A percentile compares a stretch with the other conserved stretches of the same genome.
Evolutionary conservation across 805 yeast genomes (phyloP).

Genomic region (Naumovozyma dairenensis): DNA sequence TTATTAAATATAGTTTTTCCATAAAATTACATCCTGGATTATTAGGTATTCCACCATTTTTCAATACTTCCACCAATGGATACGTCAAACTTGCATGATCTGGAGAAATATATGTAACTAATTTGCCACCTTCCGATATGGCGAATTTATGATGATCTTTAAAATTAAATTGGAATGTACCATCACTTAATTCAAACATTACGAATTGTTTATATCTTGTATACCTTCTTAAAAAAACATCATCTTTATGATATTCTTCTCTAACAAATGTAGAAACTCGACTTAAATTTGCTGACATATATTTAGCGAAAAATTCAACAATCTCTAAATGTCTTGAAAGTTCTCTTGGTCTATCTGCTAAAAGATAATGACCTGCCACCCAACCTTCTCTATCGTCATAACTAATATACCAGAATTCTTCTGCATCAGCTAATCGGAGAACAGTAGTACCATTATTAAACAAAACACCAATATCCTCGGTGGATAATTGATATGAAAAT

Average conservation of each 20-base stretch:
- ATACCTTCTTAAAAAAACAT: slow-evolving; percentile 70
- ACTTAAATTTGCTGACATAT: slow-evolving; percentile 84
- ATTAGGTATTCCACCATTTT: slow-evolving; percentile 39
- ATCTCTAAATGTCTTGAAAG: slow-evolving; percentile 69
- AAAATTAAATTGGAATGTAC: slow-evolving; percentile 86
- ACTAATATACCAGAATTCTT: slow-evolving; percentile 55
- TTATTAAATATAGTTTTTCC: slow-evolving; percentile 46
- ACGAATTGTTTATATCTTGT: slow-evolving; percentile 66
- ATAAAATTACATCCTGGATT: slow-evolving; percentile 36
- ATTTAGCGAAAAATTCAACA: slow-evolving; percentile 78
- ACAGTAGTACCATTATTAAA: slow-evolving; percentile 81
- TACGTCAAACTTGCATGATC: slow-evolving; percentile 60
- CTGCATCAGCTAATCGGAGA: slow-evolving; percentile 55
- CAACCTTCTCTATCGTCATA: slow-evolving; percentile 43
- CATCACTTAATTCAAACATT: slow-evolving; percentile 85
- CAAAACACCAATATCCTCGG: slow-evolving; percentile 82
- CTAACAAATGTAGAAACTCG: slow-evolving; percentile 53
- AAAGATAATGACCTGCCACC: slow-evolving; percentile 40
- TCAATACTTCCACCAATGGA: slow-evolving; percentile 41
- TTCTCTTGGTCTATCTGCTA: slow-evolving; percentile 35
- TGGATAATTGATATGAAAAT: slow-evolving; percentile 82
- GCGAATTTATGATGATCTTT: slow-evolving; percentile 89
- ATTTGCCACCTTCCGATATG: slow-evolving; percentile 63
- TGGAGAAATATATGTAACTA: slow-evolving; percentile 75
- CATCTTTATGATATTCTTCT: slow-evolving; percentile 47